Conservation (phyloP, 768 basidiomycete species). For the Termitomyces sp. region DNA sequence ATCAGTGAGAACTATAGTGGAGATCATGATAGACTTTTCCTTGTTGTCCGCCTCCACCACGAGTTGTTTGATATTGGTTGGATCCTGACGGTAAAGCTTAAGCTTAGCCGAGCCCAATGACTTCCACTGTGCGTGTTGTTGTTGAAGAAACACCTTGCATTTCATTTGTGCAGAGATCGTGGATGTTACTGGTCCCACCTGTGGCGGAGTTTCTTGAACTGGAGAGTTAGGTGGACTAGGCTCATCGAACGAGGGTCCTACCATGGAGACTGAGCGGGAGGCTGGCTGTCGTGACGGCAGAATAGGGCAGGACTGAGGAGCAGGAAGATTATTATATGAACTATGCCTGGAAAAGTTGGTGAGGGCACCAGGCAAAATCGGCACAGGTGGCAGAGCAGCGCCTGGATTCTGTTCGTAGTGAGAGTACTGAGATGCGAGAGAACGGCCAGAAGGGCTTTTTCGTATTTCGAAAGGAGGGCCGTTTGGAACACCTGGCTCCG, state of each 20-base stretch:
- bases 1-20: constrained; percentile 92
- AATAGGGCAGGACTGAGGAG: constrained; percentile 44
- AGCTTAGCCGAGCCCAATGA: constrained; percentile 83
- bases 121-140: constrained; percentile 98
- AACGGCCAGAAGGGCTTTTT: constrained; percentile 56
- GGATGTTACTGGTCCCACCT: constrained; percentile 68
- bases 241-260: constrained; percentile 50
- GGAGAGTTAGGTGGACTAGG: constrained; percentile 87
- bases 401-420: too few relatives aligned
- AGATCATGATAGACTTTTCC: constrained; percentile 76
- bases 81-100: constrained; percentile 79
- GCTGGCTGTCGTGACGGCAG: constrained; percentile 59
- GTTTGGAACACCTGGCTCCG: constrained; percentile 35
- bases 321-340: constrained; percentile 32
- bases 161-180: constrained; percentile 88
- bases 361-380: constrained; percentile 32
- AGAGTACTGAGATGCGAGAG: constrained; percentile 48
- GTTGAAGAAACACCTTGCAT: constrained; percentile 96
- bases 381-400: constrained; percentile 30
- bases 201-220: constrained; percentile 42
- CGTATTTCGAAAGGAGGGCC: constrained; percentile 28
- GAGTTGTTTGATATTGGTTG: constrained; percentile 91
- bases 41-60: constrained; percentile 86
- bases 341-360: constrained; percentile 29
- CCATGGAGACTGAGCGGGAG: constrained; percentile 45